A percentile compares a stretch with the other conserved stretches of the same genome.
Evolutionary conservation across 179 eudicot species (phyloP).

Genomic region (Silene noctiflora): DNA sequence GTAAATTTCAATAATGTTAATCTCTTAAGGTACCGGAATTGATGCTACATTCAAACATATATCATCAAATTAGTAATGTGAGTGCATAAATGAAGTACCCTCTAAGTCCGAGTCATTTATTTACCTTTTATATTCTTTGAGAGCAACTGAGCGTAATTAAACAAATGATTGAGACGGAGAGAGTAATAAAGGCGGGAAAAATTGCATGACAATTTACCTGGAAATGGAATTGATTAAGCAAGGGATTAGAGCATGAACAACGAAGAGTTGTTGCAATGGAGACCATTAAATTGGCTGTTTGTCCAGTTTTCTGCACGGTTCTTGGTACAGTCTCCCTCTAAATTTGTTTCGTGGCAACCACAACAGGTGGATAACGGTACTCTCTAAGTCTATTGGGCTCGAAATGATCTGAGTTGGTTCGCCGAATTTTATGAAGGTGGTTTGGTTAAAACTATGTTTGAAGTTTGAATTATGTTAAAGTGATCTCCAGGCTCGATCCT

Average conservation of each 20-base stretch:
- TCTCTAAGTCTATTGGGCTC: no score
- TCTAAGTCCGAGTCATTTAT: neutral
- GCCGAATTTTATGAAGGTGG: no score
- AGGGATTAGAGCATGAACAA: conserved; percentile 15
- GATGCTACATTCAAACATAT: conserved; percentile 24
- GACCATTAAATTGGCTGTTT: conserved; percentile 7
- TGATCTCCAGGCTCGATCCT: no score
- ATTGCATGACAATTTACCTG: neutral
- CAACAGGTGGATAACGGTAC: no score
- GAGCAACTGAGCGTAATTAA: no score
- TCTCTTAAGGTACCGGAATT: conserved; percentile 11
- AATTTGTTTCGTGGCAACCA: no score
- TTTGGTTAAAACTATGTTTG: no score
- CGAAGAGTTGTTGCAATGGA: conserved; percentile 22
- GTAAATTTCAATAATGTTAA: conserved; percentile 15
- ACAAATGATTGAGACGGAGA: neutral
- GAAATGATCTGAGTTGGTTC: no score
- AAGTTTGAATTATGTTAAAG: no score
- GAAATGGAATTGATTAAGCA: conserved; percentile 23
- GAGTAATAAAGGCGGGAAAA: neutral
- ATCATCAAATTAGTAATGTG: neutral
- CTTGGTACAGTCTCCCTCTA: no score
- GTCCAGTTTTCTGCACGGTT: no score
- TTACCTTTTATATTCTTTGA: no score
- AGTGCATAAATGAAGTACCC: neutral